Conservation (phyloP, 345 rosid genomes). For the Dovyalis caffra region DNA sequence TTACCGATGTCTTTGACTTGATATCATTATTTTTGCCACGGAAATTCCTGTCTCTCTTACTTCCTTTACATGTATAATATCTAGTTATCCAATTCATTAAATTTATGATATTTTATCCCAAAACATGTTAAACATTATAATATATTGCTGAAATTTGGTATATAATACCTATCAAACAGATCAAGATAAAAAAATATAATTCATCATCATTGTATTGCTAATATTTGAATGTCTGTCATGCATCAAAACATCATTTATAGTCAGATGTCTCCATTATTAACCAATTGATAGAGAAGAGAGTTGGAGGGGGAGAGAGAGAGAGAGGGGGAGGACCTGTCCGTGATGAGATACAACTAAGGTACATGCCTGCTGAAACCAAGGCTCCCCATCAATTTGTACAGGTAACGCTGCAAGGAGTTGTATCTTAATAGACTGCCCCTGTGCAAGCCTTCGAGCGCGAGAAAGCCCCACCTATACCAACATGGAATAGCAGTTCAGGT, state of each 20-base stretch:
- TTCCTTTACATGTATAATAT: no score
- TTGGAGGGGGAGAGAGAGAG: conserved; percentile 27
- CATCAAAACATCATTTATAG: neutral
- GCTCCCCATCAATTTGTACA: conserved; percentile 96
- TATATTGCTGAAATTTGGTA: neutral
- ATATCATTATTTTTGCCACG: no score
- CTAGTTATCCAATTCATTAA: no score
- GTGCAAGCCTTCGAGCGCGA: conserved; percentile 94
- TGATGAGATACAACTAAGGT: conserved; percentile 78
- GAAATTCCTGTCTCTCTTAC: no score
- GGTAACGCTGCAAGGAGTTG: conserved; percentile 76
- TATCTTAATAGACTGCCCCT: conserved; percentile 84
- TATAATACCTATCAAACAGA: neutral
- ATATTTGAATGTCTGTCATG: neutral
- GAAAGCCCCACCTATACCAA: conserved; percentile 83
- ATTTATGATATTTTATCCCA: neutral
- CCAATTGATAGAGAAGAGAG: no score
- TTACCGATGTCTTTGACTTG: neutral
- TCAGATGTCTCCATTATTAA: neutral
- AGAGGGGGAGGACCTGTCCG: conserved; percentile 67
- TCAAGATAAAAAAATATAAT: neutral
- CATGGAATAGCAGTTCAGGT: conserved; percentile 18
- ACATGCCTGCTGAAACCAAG: conserved; percentile 90
- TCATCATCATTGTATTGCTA: neutral
- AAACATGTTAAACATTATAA: neutral